Evolutionary conservation across 2,329 filamentous ascomycete genomes (phyloP).

Genomic region (Arthrobotrys conoides): DNA sequence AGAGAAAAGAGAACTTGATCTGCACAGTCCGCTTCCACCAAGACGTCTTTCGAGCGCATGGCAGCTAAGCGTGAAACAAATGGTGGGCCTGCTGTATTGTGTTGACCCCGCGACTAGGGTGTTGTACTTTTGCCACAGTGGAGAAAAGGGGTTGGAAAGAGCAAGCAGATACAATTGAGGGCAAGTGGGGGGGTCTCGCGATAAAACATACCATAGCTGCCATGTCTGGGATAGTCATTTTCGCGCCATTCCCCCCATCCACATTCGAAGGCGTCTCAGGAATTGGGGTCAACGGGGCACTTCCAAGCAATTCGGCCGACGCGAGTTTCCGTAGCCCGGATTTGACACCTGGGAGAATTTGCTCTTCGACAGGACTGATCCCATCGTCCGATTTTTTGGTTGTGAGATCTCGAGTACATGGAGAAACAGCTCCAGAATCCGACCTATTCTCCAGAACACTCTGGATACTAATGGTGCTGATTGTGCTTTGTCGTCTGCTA

Average conservation of each 20-base stretch:
- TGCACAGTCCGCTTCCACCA: conserved; percentile 36
- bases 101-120: conserved; percentile 55
- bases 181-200: conserved; percentile 47
- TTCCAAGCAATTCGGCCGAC: conserved; percentile 53
- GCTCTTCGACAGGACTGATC: conserved; percentile 30
- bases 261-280: conserved; percentile 47
- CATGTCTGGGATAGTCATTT: conserved; percentile 46
- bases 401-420: conserved; percentile 15
- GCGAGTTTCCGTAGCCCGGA: conserved; percentile 54
- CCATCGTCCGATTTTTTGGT: conserved; percentile 44
- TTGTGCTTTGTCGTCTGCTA: conserved; percentile 54
- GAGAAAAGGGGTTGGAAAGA: conserved; percentile 47
- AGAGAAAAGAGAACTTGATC: conserved; percentile 22
- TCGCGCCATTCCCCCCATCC: conserved; percentile 36
- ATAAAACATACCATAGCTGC: conserved; percentile 51
- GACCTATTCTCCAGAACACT: conserved; percentile 52
- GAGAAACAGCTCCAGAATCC: conserved; percentile 17
- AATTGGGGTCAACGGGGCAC: conserved; percentile 58
- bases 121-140: conserved; percentile 56
- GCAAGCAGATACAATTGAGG: conserved; percentile 17
- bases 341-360: conserved; percentile 37
- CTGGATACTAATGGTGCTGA: conserved; percentile 54
- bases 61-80: conserved; percentile 56
- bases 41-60: conserved; percentile 37
- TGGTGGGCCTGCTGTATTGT: conserved; percentile 48